These are phyloP conservation scores for Lentinus brumalis DNA, from an alignment of 768 basidiomycete genomes.

Conservation along the genomic window DNA sequence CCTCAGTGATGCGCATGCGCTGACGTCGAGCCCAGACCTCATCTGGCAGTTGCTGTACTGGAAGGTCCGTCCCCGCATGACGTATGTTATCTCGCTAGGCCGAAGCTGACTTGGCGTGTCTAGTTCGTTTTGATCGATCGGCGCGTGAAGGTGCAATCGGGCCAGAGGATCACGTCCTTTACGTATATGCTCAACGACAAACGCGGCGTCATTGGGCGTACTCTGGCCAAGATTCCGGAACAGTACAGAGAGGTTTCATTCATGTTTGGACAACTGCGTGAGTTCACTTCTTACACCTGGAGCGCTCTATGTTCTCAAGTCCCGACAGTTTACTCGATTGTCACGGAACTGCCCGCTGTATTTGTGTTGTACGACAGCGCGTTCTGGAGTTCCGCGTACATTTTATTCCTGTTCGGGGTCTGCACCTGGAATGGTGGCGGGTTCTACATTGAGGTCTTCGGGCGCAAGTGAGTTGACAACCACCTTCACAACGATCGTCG, in stretches of 20 bases:
- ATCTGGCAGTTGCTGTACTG: slow-evolving; percentile 94
- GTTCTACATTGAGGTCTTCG: slow-evolving; percentile 96
- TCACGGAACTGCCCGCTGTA: slow-evolving; percentile 86
- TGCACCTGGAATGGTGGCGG: slow-evolving; percentile 97
- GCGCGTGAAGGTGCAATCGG: slow-evolving; percentile 86
- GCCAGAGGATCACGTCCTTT: slow-evolving; percentile 89
- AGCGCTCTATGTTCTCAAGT: not conserved
- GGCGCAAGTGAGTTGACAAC: slow-evolving; percentile 72
- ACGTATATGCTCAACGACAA: slow-evolving; percentile 88
- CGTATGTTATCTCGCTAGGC: not conserved
- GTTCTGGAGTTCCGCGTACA: slow-evolving; percentile 74
- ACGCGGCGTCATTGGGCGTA: slow-evolving; percentile 76
- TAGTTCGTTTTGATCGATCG: slow-evolving; percentile 88
- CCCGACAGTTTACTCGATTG: slow-evolving; percentile 70
- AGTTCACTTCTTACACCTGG: slow-evolving; percentile 22
- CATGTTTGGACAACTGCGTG: slow-evolving; percentile 83
- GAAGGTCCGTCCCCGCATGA: slow-evolving; percentile 54
- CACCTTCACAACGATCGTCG: not conserved
- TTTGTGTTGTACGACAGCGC: slow-evolving; percentile 82
- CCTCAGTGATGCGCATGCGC: slow-evolving; percentile 17
- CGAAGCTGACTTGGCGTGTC: not conserved
- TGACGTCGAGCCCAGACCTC: slow-evolving; percentile 56
- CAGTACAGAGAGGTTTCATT: slow-evolving; percentile 70
- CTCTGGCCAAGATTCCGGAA: slow-evolving; percentile 60
- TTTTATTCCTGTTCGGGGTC: slow-evolving; percentile 79